phyloP scores from a whole-genome alignment of 2,329 filamentous ascomycete species.

The Trichophyton verrucosum region DNA sequence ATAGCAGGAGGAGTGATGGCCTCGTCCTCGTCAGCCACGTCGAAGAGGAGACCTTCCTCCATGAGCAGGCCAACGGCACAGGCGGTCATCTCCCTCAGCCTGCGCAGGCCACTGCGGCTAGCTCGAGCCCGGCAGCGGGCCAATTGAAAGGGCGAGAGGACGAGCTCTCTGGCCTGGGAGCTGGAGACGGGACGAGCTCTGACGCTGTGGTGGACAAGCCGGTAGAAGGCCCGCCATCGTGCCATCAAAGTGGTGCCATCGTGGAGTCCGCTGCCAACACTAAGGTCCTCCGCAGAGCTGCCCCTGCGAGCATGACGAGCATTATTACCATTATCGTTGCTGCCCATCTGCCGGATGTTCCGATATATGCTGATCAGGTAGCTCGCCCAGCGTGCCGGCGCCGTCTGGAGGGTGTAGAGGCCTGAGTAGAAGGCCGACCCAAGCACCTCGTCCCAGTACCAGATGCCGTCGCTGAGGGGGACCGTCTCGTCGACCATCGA shows the following conservation, averaged over 20 bases:
- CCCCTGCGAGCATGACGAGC: too few relatives aligned
- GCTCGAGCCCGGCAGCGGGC: constrained; percentile 60
- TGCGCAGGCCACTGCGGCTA: constrained; percentile 60
- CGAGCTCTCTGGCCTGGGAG: constrained; percentile 54
- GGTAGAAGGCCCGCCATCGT: constrained; percentile 57
- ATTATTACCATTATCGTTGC: too few relatives aligned
- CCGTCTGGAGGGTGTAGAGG: constrained; percentile 76
- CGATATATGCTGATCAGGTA: constrained; percentile 59
- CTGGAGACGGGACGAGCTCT: constrained; percentile 59
- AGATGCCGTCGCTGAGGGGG: constrained; percentile 71
- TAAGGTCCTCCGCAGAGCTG: constrained; percentile 11
- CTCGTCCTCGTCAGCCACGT: constrained; percentile 45
- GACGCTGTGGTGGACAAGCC: constrained; percentile 63
- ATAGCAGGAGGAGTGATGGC: constrained; percentile 17
- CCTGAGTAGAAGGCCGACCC: constrained; percentile 65
- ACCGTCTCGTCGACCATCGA: constrained; percentile 72
- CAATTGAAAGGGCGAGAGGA: constrained; percentile 67
- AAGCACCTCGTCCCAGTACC: constrained; percentile 90
- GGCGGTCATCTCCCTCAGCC: constrained; percentile 66
- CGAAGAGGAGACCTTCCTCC: constrained; percentile 67
- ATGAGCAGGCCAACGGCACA: constrained; percentile 78
- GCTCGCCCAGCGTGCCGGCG: constrained; percentile 60
- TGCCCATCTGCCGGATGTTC: constrained; percentile 32
- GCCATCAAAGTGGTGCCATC: constrained; percentile 23
- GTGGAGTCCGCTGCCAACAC: too few relatives aligned